Base-by-base conservation (phyloP, 768 basidiomycete genomes). In the Kwoniella pini region DNA sequence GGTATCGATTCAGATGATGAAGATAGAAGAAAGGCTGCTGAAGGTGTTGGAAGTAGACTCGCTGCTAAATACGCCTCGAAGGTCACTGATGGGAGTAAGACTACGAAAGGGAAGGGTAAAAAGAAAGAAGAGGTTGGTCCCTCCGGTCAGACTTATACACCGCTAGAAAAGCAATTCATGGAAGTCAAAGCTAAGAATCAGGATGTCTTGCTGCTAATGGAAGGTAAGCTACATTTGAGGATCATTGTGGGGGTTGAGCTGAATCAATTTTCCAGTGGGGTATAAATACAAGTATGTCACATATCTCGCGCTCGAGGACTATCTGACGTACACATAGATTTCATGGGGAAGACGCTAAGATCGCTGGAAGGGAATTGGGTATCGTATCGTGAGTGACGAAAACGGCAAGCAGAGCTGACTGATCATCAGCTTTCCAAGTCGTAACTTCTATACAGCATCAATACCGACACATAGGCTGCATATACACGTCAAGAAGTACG, bases 301-400 rank as follows among this genome's bases (percentile, higher is more conserved):
- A n/a, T n/a, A n/a, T n/a, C n/a, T n/a, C n/a, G n/a, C n/a, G n/a
- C n/a, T n/a, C n/a, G n/a, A n/a, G n/a, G n/a, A n/a, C n/a, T n/a
- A n/a, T 17, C 7, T 11, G 12, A 21, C 17, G 15, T 49, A n/a
- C n/a, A n/a, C n/a, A n/a, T 54, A 73, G 72, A 49, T 79, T 79
- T 44, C 77, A 75, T 56, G 79, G 77, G 1, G 77, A 79, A 3
- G 79, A 79, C 55, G 76, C 79, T 5, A 78, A 79, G 70, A 71
- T 65, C 44, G 79, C 79, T 3, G 70, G 74, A 2, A 70, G 67
- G 52, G 72, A 77, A 45, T 66, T 79, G 3, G 77, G 77, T 2
- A 78, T 79, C 21, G 77, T 65, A 27, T 67, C 71, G 73, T 77
- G 45, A 63, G 72, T 55, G 24, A 1, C 56, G 38, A 9, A 38